Percentiles rank a stretch among this genome's conserved stretches.
These are phyloP conservation scores for Xylariaceae sp. DNA, from an alignment of 2,329 filamentous ascomycete species.

Conservation along the genomic window DNA sequence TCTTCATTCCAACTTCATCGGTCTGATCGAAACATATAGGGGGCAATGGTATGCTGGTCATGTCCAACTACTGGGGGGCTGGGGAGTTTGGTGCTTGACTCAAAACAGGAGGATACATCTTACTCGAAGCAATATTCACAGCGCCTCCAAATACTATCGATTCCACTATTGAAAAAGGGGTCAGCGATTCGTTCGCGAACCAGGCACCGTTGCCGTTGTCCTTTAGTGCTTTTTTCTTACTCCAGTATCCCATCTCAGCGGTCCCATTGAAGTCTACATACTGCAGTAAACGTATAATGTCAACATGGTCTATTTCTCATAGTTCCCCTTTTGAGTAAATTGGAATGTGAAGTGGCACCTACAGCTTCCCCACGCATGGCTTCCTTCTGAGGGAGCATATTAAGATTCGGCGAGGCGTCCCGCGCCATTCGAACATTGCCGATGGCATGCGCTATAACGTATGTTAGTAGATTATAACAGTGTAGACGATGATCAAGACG, in stretches of 20 bases:
- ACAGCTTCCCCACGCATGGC: not conserved
- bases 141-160: slow-evolving; percentile 4
- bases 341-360: not conserved
- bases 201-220: not conserved
- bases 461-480: not conserved
- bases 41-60: not conserved
- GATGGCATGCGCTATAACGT: not conserved
- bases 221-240: slow-evolving; percentile 1
- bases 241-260: slow-evolving; percentile 8
- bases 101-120: not conserved
- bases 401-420: not conserved
- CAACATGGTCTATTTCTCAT: not conserved
- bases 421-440: not conserved
- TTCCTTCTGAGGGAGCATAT: not conserved
- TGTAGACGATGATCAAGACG: not conserved
- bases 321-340: not conserved
- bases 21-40: not conserved
- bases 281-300: not conserved
- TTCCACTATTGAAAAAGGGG: slow-evolving; percentile 1
- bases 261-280: slow-evolving; percentile 7
- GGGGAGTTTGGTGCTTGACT: not conserved
- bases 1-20: not conserved
- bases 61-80: not conserved
- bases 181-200: not conserved
- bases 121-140: not conserved